Evolutionary conservation across 176 grass and related monocot species (phyloP).

Genomic region (Lolium rigidum): DNA sequence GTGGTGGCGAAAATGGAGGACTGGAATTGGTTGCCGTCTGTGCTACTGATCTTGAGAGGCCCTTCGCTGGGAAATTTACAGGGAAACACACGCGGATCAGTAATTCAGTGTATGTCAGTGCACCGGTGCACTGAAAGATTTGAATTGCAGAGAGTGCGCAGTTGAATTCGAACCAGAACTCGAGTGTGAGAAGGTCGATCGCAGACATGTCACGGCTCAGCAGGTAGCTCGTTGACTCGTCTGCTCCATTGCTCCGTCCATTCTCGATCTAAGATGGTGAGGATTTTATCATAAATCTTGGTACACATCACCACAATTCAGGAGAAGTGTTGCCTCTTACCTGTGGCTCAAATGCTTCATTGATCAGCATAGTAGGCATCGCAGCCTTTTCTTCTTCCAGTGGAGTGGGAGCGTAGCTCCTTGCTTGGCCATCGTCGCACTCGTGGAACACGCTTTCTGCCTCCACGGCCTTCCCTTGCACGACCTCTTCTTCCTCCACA

Average conservation of each 20-base stretch:
- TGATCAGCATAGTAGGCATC: constrained; percentile 3
- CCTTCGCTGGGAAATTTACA: constrained; percentile 39
- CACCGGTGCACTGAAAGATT: not conserved
- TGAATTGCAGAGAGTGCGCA: not conserved
- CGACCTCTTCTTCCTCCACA: not conserved
- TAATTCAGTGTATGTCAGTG: not conserved
- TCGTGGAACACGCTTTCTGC: constrained; percentile 17
- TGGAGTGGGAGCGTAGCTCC: not conserved
- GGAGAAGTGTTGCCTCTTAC: not conserved
- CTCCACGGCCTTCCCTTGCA: not conserved
- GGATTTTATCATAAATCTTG: constrained; percentile 18
- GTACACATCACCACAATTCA: not conserved
- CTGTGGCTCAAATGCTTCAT: constrained; percentile 21
- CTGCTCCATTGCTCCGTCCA: constrained; percentile 25
- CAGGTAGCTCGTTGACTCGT: constrained; percentile 20
- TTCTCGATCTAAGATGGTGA: constrained; percentile 23
- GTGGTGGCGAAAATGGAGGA: constrained; percentile 29
- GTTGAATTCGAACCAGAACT: constrained; percentile 44
- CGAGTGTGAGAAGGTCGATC: constrained; percentile 30
- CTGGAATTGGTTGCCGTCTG: not conserved
- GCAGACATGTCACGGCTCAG: constrained; percentile 20
- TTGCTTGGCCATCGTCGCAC: not conserved
- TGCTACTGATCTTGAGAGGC: constrained; percentile 22
- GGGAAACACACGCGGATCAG: not conserved
- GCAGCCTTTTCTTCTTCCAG: not conserved